phyloP scores from a whole-genome alignment of 257 asterid genomes.

The Jasminum sambac region DNA sequence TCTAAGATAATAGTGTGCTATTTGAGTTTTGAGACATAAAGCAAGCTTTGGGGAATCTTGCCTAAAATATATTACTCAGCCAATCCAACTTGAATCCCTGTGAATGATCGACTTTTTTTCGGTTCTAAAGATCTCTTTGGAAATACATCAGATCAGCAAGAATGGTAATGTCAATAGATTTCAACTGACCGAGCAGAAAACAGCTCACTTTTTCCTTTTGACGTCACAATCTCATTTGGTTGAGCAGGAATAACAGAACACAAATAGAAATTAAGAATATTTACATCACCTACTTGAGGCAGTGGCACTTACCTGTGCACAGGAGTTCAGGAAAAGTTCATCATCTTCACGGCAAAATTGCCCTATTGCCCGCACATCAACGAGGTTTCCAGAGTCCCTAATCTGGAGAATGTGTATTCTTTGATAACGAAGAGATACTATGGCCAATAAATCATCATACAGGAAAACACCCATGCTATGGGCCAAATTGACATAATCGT shows the following conservation, averaged over 20 bases:
- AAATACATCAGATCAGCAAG: not conserved
- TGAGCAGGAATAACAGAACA: constrained; percentile 5
- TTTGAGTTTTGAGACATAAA: not conserved
- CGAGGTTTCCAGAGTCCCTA: constrained; percentile 91
- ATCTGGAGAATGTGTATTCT: constrained; percentile 93
- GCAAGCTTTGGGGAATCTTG: not conserved
- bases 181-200: not conserved
- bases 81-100: not conserved
- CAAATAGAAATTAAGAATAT: constrained; percentile 10
- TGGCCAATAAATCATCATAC: constrained; percentile 91
- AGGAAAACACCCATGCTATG: constrained; percentile 86
- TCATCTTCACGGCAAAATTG: constrained; percentile 94
- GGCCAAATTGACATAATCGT: constrained; percentile 88
- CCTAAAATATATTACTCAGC: not conserved
- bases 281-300: constrained; percentile 29
- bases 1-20: not conserved
- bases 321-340: constrained; percentile 85
- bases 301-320: constrained; percentile 76
- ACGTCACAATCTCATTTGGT: not conserved
- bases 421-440: constrained; percentile 92
- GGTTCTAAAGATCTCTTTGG: not conserved
- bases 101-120: not conserved
- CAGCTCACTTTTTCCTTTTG: not conserved
- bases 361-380: constrained; percentile 79
- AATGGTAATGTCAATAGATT: constrained; percentile 5